Conservation (phyloP, 805 yeast genomes). For the Saccharomycopsis sp. region DNA sequence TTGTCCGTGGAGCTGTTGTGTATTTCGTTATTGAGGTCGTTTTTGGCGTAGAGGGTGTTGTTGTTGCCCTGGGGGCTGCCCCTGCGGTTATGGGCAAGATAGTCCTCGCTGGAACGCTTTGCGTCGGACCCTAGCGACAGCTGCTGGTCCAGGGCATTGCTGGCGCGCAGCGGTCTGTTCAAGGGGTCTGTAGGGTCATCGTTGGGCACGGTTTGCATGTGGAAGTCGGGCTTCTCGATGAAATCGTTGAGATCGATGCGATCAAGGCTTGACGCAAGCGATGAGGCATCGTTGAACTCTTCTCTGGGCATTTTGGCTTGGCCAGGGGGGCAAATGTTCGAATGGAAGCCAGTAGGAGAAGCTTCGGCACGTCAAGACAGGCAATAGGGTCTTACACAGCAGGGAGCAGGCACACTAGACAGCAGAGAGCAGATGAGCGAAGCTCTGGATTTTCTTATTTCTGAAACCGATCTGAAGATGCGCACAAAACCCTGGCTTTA, state of each 20-base stretch:
- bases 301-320: not conserved
- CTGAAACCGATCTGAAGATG: not conserved
- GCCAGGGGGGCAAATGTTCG: too few relatives aligned
- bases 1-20: not conserved
- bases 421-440: too few relatives aligned
- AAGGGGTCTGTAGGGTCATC: not conserved
- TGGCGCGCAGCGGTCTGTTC: not conserved
- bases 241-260: constrained; percentile 1
- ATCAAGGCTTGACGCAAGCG: not conserved
- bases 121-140: not conserved
- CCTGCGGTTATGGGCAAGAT: not conserved
- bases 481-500: not conserved
- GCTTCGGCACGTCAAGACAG: too few relatives aligned
- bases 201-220: not conserved
- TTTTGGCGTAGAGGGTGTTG: not conserved
- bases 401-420: too few relatives aligned
- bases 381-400: too few relatives aligned
- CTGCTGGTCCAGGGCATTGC: not conserved
- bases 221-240: not conserved
- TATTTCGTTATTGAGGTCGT: not conserved
- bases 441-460: not conserved
- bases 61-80: not conserved
- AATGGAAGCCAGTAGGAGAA: too few relatives aligned
- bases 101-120: not conserved
- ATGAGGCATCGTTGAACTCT: not conserved